Evolutionary conservation across 1,139 yeast genomes (phyloP), one percentile per base, ranked within the genome.

Genomic region (Yamadazyma sp.): DNA sequence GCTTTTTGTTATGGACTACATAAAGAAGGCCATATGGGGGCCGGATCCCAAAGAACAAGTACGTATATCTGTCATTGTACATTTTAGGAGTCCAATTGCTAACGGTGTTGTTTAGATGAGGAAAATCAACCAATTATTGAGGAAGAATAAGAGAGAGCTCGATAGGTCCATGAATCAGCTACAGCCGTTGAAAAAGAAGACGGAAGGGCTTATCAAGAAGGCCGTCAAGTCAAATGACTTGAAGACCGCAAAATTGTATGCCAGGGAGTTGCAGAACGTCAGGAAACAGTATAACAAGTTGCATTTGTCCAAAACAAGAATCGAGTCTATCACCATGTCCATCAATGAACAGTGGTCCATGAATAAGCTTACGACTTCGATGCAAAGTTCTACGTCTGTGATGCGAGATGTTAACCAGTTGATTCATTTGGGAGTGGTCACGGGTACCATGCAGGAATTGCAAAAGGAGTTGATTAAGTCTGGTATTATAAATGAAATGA

Each of bases 401-500:
- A 90, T 94, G 97, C 80, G 75, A 54, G 97, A 90, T 43, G 95
- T 94, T 40, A 90, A 89, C 56, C 75, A 75, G 40, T 69, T 94
- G 53, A 82, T 90, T 2, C 74, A 73, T 46, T 59, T 94, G 42
- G 97, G 97, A 0, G 92, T 86, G 46, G 68, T 94, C 36, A 81
- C 81, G 57, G 81, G 79, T 14, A 84, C 96, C 0, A 89, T 92
- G 88, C 85, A 84, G 55, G 95, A 84, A 50, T 66, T 94, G 44
- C 86, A 92, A 45, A 83, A 79, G 55, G 98, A 94, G 60, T 73
- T 94, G 55, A 82, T 86, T 78, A 86, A 85, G 58, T 81, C 96
- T 3, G 98, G 98, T 0, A 78, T 94, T 35, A 89, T 94, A 44
- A 89, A 86, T 51, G 98, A 94, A 57, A 92, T 94, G 97, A 82